Percentiles rank a stretch among this genome's conserved stretches.
Conservation (phyloP, 805 yeast genomes). For the Scheffersomyces amazonensis region DNA sequence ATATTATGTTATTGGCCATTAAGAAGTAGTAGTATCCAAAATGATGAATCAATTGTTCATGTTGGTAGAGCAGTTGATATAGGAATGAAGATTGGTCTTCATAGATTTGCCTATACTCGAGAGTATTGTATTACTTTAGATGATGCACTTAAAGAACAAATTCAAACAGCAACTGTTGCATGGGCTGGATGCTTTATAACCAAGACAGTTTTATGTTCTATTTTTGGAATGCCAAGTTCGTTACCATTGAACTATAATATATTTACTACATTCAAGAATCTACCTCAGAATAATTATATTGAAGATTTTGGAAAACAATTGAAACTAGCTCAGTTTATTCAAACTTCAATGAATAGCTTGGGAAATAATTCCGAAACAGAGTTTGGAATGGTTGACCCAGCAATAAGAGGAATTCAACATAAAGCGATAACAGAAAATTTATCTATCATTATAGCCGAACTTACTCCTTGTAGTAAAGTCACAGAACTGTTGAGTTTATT, state of each 20-base stretch:
- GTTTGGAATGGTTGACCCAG: neutral
- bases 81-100: neutral
- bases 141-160: neutral
- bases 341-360: neutral
- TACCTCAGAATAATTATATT: neutral
- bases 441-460: neutral
- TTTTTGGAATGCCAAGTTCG: neutral
- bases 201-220: neutral
- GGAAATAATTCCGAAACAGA: neutral
- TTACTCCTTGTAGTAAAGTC: neutral
- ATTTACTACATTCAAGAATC: neutral
- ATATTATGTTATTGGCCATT: neutral
- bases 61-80: neutral
- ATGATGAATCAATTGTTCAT: neutral
- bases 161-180: neutral
- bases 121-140: neutral
- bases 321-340: neutral
- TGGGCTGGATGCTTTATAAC: neutral
- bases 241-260: neutral
- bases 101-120: neutral
- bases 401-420: neutral
- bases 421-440: neutral
- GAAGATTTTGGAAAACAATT: neutral
- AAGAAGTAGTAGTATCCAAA: neutral
- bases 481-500: neutral